phyloP scores from a whole-genome alignment of 345 rosid genomes.

The Gossypium australe region DNA sequence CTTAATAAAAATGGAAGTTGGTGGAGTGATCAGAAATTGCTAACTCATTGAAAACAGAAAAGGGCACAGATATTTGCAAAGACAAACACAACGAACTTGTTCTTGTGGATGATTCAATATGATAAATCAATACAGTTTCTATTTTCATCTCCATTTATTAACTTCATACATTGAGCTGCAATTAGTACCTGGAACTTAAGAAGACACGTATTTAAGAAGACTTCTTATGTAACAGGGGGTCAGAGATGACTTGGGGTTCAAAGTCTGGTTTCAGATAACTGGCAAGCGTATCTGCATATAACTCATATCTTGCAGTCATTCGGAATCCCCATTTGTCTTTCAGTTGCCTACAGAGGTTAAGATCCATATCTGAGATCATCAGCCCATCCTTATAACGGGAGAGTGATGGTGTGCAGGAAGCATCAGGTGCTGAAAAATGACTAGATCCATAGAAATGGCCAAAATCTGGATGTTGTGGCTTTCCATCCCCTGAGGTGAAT shows the following conservation, averaged over 20 bases:
- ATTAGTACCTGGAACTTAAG: constrained; percentile 24
- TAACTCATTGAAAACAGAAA: background rate
- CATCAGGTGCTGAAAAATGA: constrained; percentile 90
- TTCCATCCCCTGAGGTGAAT: constrained; percentile 90
- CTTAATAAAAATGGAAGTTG: background rate
- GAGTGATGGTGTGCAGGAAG: constrained; percentile 85
- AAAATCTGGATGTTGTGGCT: constrained; percentile 74
- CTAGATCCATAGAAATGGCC: constrained; percentile 96
- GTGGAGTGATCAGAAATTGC: background rate
- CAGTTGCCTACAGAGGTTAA: constrained; percentile 82
- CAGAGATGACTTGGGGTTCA: constrained; percentile 68
- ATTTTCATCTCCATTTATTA: constrained; percentile 8
- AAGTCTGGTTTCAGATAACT: constrained; percentile 64
- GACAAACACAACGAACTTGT: background rate
- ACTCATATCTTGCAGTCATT: constrained; percentile 79
- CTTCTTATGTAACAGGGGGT: constrained; percentile 65
- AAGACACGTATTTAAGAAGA: constrained; percentile 31
- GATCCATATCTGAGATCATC: constrained; percentile 81
- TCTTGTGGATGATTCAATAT: background rate
- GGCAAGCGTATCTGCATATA: constrained; percentile 55
- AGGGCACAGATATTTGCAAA: background rate
- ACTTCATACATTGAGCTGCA: constrained; percentile 4
- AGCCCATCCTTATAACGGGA: constrained; percentile 75
- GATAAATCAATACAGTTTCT: background rate
- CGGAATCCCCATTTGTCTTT: constrained; percentile 96